phyloP scores from a whole-genome alignment of 2,329 filamentous ascomycete species.

The Daldinia eschscholtzii region DNA sequence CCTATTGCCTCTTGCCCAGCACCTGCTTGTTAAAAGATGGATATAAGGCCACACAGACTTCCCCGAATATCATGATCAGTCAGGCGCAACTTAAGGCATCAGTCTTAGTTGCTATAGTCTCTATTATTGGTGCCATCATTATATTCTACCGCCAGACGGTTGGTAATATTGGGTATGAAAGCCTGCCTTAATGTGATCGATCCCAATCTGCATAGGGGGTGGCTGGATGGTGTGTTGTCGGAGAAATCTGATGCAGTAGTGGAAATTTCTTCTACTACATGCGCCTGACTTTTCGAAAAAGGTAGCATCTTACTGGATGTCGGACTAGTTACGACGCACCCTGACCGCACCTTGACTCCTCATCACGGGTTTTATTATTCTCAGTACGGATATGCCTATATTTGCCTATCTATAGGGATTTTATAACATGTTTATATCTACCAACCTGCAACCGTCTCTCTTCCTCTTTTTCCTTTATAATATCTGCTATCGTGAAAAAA shows the following conservation, averaged over 20 bases:
- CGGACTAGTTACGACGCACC: constrained; percentile 32
- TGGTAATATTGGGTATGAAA: constrained; percentile 45
- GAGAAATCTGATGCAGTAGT: constrained; percentile 39
- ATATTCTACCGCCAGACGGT: constrained; percentile 36
- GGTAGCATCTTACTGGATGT: constrained; percentile 43
- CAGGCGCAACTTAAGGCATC: constrained; percentile 37
- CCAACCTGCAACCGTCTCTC: background rate
- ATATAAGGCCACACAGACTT: constrained; percentile 10
- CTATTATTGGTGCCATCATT: constrained; percentile 38
- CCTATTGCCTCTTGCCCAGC: constrained; percentile 28
- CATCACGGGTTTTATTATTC: constrained; percentile 26
- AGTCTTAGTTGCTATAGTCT: constrained; percentile 40
- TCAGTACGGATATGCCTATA: constrained; percentile 25
- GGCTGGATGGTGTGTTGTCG: constrained; percentile 22
- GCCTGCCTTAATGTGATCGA: constrained; percentile 29
- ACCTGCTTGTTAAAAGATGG: constrained; percentile 20
- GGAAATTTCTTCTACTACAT: constrained; percentile 39
- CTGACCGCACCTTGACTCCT: constrained; percentile 36
- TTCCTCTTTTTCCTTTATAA: constrained; percentile 4
- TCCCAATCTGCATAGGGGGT: constrained; percentile 23
- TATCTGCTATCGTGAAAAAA: constrained; percentile 10
- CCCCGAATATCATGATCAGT: constrained; percentile 38
- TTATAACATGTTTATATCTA: constrained; percentile 24
- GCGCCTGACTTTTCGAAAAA: constrained; percentile 36
- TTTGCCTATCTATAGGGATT: constrained; percentile 21